Evolutionary conservation across 805 yeast genomes (phyloP).

Genomic region (Candida maesae): DNA sequence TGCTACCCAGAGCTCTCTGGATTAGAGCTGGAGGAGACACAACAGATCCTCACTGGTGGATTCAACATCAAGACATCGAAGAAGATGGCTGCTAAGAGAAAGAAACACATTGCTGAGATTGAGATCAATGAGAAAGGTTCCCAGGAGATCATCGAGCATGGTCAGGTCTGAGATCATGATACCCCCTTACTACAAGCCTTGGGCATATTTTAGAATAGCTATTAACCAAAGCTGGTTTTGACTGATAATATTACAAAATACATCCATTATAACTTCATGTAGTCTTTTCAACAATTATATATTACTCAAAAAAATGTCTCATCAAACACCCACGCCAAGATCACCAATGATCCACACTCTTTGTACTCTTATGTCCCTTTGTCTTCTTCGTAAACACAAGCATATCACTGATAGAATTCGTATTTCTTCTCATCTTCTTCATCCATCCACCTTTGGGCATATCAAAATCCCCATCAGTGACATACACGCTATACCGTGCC

Average conservation of each 20-base stretch:
- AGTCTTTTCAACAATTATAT: not conserved
- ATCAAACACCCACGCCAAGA: no score
- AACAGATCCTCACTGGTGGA: conserved; percentile 72
- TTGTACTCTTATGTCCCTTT: conserved; percentile 5
- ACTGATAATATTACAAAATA: no score
- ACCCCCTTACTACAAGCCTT: not conserved
- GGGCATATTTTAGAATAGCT: no score
- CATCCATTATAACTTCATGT: not conserved
- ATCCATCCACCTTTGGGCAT: conserved; percentile 13
- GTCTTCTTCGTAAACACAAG: conserved; percentile 5
- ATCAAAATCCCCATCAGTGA: conserved; percentile 15
- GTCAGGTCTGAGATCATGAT: not conserved
- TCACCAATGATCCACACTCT: conserved; percentile 5
- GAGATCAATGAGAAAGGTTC: conserved; percentile 23
- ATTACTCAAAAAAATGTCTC: not conserved
- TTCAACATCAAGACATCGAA: conserved; percentile 72
- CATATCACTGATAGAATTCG: conserved; percentile 9
- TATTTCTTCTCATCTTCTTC: conserved; percentile 6
- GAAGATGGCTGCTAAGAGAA: conserved; percentile 45
- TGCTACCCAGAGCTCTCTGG: conserved; percentile 91
- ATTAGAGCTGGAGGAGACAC: conserved; percentile 86
- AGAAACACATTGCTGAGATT: conserved; percentile 18
- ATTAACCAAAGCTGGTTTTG: no score
- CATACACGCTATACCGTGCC: conserved; percentile 12
- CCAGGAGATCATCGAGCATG: conserved; percentile 24